These are phyloP conservation scores for Plantago major DNA, from an alignment of 257 asterid species.

Conservation along the genomic window DNA sequence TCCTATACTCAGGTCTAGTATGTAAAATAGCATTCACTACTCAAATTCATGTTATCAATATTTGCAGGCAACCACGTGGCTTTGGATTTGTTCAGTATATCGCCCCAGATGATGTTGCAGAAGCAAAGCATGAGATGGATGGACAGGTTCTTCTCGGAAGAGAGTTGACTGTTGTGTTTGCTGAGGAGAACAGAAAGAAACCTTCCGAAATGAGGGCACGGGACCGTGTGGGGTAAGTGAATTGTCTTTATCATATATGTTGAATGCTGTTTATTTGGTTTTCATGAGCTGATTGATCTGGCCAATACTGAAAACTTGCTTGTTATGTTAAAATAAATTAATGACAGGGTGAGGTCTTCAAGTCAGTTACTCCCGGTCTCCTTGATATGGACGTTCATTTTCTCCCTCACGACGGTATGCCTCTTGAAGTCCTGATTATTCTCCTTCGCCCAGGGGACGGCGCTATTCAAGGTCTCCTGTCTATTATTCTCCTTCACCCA, in stretches of 20 bases:
- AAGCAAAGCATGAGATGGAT: slow-evolving; percentile 72
- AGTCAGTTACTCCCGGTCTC: slow-evolving; percentile 28
- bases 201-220: slow-evolving; percentile 78
- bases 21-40: too few species aligned
- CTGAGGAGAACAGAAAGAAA: slow-evolving; percentile 72
- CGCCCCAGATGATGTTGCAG: slow-evolving; percentile 79
- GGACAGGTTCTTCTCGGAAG: slow-evolving; percentile 60
- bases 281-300: neutral
- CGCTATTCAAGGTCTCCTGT: slow-evolving; percentile 26
- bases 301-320: too few species aligned
- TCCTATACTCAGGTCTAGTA: neutral
- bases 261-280: neutral
- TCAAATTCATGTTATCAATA: neutral
- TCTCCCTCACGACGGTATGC: slow-evolving; percentile 25
- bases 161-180: slow-evolving; percentile 70
- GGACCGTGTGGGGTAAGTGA: slow-evolving; percentile 40
- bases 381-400: slow-evolving; percentile 12
- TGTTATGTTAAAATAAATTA: neutral
- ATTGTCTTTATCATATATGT: neutral
- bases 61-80: slow-evolving; percentile 71
- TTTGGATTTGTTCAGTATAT: slow-evolving; percentile 83
- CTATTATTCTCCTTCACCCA: slow-evolving; percentile 23
- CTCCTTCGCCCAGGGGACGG: slow-evolving; percentile 30
- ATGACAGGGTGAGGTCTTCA: slow-evolving; percentile 15
- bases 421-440: slow-evolving; percentile 31